Conservation (phyloP, 345 rosid genomes). For the Eucalyptus paniculata region DNA sequence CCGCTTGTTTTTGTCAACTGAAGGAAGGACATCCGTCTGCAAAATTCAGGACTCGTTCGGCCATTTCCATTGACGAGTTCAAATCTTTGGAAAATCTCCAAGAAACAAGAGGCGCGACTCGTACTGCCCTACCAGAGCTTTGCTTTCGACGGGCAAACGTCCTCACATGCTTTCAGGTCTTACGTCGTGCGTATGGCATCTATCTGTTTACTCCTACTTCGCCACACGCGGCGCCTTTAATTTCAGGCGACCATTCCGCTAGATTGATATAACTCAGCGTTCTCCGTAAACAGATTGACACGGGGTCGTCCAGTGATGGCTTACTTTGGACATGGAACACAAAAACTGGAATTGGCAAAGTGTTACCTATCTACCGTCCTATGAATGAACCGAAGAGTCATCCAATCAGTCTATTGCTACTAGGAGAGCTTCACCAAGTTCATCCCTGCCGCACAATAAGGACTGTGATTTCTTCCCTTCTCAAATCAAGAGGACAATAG, state of each 20-base stretch:
- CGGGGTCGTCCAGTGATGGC: background rate
- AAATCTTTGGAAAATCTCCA: background rate
- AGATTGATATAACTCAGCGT: background rate
- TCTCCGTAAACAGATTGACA: background rate
- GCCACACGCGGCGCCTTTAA: background rate
- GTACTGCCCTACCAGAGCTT: background rate
- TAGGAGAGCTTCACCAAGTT: background rate
- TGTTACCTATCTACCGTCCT: background rate
- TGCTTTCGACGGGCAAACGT: background rate
- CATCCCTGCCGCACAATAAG: background rate
- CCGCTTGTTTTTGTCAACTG: background rate
- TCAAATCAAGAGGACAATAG: background rate
- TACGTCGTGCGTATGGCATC: background rate
- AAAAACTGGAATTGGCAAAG: background rate
- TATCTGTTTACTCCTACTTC: background rate
- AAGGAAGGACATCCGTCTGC: background rate
- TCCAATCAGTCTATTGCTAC: background rate
- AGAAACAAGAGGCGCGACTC: background rate
- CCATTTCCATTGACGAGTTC: background rate
- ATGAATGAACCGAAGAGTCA: background rate
- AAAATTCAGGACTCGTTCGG: background rate
- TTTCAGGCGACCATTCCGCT: background rate
- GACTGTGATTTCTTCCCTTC: background rate
- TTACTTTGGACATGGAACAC: background rate
- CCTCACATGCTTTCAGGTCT: background rate